Evolutionary conservation across 73 alveolate species (phyloP), one percentile per base, ranked within the genome.

Genomic region (Durusdinium trenchii): DNA sequence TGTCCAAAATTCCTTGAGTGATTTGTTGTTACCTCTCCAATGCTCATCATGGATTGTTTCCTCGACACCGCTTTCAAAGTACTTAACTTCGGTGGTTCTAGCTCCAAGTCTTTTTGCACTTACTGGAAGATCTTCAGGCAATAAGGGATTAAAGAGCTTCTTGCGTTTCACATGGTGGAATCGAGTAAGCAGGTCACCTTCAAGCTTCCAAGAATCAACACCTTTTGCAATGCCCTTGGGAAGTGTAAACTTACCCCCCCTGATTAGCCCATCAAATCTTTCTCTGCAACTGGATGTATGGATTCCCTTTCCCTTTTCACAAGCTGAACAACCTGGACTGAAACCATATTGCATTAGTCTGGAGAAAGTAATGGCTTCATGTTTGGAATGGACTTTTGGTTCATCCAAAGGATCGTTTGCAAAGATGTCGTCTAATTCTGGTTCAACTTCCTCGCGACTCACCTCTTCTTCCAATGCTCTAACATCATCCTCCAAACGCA

Each of bases 401-500:
- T 23, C 23, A 57, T 57, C 69, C 12, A 12, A 12, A 57, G 69
- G 69, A 57, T 57, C 69, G 23, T 57, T 23, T 57, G 69, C 32
- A 57, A 57, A 57, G 23, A 57, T 57, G 32, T 57, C 69, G 12
- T 57, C 69, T 23, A 23, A 57, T 12, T 7, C 82, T 16, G 82
- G 82, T 16, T 16, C 82, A 35, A 73, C 51, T 18, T 78, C 89
- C 12, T 78, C 89, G 45, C 61, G 6, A 5, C 9, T 28, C 26
- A 43, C 45, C 42, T 78, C 89, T 12, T 78, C 84, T 35, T 71
- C 84, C 84, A 71, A 71, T 7, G 84, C 84, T 71, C 84, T 71
- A n/a, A 71, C 84, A 71, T 71, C 84, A 71, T 71, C 84, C 38
- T 71, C 84, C 84, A 71, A 71, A 3, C 84, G 84, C 32, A 71